Base-by-base conservation (phyloP, 805 yeast species). In the Candida methanosorbosa region DNA sequence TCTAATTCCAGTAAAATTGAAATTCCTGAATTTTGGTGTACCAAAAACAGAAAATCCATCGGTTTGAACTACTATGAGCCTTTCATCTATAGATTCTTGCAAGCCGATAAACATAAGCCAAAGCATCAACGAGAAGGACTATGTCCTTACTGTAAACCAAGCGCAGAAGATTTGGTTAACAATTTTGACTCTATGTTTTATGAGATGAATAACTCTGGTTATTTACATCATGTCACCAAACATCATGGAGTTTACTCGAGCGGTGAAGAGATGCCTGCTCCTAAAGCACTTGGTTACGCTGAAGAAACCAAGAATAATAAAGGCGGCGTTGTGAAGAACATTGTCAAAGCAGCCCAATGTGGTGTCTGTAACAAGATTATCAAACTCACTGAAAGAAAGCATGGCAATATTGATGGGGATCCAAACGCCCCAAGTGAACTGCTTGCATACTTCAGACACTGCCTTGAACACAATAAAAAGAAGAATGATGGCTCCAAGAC, bases 201-300 rank as follows among this genome's bases (percentile, higher is more conserved):
- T 32, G 51, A 49, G 31, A 34, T 46, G 38, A 44, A 43, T 30
- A 49, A 47, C 16, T 47, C 54, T 5, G 42, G 43, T 19, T 57
- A 57, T 30, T 43, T 51, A n/a, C 59, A 55, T 26, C 62, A 57
- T 36, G 48, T 57, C 23, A 45, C 56, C 5, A 52, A 48, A 29
- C 48, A 49, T 15, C 62, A 57, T 31, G 60, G 60, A 3, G 54
- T 56, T 8, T 53, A 50, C 40, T 44, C 52, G 4, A 46, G 46
- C n/a, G 61, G 61, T 9, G 36, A 39, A 29, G 49, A 44, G 28
- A 42, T 57, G 51, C 50, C 55, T 8, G 39, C 42, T 11, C 61
- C 63, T 2, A 17, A 20, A 6, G 32, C 35, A 4, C 38, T 48
- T 15, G 52, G 54, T 13, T 38, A 44, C 27, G 54, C 45, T 3